Base-by-base conservation (phyloP, 2,329 filamentous ascomycete genomes). In the Aspergillus floridensis region DNA sequence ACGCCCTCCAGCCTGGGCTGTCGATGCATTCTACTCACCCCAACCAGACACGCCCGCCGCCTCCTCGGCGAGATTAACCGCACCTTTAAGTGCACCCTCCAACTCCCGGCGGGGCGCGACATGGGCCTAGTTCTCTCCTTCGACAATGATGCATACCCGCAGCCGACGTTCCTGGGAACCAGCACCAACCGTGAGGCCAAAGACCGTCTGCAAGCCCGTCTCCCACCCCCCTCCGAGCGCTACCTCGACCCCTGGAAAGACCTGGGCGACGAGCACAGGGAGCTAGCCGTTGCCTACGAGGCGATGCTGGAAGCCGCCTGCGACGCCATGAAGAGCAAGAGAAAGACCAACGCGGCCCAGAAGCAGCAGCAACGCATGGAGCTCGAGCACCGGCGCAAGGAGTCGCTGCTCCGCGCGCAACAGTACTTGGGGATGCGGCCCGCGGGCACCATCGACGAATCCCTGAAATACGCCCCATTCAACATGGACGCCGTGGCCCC, bases 351-450 rank as follows among this genome's bases (percentile, higher is more conserved):
- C 57, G 81, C 77, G 41, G 83, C 29, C 24, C 41, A 82, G 68
- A 82, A 77, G 64, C 77, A 79, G 41, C 76, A 80, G 44, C 80
- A 82, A 41, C 80, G 80, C 1, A 60, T 82, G 3, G 65, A 78
- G 22, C 81, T 78, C 46, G 83, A 86, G 60, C 79, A 82, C 62
- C 70, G 76, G 3, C 84, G 83, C 76, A 79, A 79, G 1, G 77
- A 80, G 38, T 81, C 85, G 67, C 78, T 90, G 62, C 85, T 86
- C 65, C 82, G 88, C 49, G 79, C 84, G 7, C 88, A 93, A 70
- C 79, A 84, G 54, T 91, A 90, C 67, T 81, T 96, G 1, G 91
- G 90, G 4, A 77, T 96, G 26, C 82, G 84, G n/a, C 73, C 80
- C 4, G 64, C 68, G 48, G 63, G 67, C n/a, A 44, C 67, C 31